Evolutionary conservation across 2,329 filamentous ascomycete species (phyloP).

Genomic region (Lasiodiplodia sp.): DNA sequence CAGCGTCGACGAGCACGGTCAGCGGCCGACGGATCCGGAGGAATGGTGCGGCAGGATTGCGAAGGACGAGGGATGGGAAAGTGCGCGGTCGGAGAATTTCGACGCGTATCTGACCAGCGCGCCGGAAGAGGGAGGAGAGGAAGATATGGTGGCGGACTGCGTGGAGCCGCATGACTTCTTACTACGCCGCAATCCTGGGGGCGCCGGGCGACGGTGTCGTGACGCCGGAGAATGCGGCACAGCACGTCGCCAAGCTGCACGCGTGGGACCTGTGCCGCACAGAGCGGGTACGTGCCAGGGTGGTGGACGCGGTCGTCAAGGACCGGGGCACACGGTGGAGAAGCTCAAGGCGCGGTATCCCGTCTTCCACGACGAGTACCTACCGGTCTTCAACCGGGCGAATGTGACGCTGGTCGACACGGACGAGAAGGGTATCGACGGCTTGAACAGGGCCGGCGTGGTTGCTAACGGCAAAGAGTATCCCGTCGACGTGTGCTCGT

Average conservation of each 20-base stretch:
- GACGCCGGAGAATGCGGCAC: constrained; percentile 43
- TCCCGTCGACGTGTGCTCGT: constrained; percentile 55
- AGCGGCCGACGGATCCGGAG: constrained; percentile 50
- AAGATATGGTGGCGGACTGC: constrained; percentile 59
- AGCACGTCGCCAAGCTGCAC: constrained; percentile 45
- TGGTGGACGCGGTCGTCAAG: constrained; percentile 61
- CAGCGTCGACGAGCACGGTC: constrained; percentile 46
- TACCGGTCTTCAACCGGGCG: constrained; percentile 64
- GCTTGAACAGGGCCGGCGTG: constrained; percentile 56
- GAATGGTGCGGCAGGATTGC: constrained; percentile 49
- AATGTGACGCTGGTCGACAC: constrained; percentile 69
- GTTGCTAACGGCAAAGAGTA: constrained; percentile 58
- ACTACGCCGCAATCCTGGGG: constrained; percentile 51
- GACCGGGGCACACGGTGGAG: constrained; percentile 61
- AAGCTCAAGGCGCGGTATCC: constrained; percentile 67
- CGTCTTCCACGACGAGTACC: constrained; percentile 66
- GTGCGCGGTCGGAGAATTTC: constrained; percentile 55
- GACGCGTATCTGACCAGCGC: constrained; percentile 47
- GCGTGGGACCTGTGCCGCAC: constrained; percentile 52
- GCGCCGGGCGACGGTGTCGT: constrained; percentile 36
- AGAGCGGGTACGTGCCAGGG: constrained; percentile 56
- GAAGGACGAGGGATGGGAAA: constrained; percentile 58
- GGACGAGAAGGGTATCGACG: constrained; percentile 59
- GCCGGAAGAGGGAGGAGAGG: constrained; percentile 20
- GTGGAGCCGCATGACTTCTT: constrained; percentile 52